Percentiles rank a stretch among this genome's conserved stretches.
Evolutionary conservation across 345 rosid species (phyloP).

Genomic region (Brassica incana): DNA sequence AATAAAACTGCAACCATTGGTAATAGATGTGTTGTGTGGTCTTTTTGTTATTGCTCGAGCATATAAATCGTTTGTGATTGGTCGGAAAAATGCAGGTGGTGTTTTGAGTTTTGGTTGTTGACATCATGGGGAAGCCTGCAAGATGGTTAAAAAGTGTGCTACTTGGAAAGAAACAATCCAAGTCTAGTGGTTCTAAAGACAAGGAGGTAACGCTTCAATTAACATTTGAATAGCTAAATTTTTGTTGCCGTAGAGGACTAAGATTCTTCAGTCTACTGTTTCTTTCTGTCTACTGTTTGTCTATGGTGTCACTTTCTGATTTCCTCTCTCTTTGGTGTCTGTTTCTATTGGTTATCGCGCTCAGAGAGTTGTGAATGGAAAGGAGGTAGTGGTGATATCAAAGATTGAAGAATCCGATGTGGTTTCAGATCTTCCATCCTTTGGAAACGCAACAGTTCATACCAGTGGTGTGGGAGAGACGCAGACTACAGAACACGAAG

Average conservation of each 20-base stretch:
- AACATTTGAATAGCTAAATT: background rate
- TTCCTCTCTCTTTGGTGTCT: background rate
- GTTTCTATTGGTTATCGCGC: background rate
- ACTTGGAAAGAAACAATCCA: conserved; percentile 82
- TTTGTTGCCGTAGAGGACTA: background rate
- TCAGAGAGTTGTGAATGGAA: conserved; percentile 58
- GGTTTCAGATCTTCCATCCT: conserved; percentile 44
- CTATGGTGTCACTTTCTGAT: conserved; percentile 4
- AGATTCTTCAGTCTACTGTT: background rate
- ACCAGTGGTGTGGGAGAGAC: conserved; percentile 35
- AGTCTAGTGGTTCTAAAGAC: conserved; percentile 54
- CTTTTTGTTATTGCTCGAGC: background rate
- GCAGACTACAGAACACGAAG: conserved; percentile 47
- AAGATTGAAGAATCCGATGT: conserved; percentile 54
- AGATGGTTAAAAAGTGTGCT: conserved; percentile 82
- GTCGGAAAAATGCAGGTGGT: conserved; percentile 26
- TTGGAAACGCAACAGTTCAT: conserved; percentile 39
- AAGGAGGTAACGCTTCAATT: conserved; percentile 56
- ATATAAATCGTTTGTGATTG: conserved; percentile 22
- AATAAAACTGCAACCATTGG: background rate
- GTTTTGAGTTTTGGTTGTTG: conserved; percentile 5
- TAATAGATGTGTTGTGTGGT: background rate
- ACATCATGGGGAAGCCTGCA: conserved; percentile 72
- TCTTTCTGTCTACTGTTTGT: background rate
- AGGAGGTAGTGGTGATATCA: conserved; percentile 52